Percentiles rank a stretch among this genome's conserved stretches.
Evolutionary conservation across 2,329 filamentous ascomycete genomes (phyloP).

Genomic region (Eutypella sp.): DNA sequence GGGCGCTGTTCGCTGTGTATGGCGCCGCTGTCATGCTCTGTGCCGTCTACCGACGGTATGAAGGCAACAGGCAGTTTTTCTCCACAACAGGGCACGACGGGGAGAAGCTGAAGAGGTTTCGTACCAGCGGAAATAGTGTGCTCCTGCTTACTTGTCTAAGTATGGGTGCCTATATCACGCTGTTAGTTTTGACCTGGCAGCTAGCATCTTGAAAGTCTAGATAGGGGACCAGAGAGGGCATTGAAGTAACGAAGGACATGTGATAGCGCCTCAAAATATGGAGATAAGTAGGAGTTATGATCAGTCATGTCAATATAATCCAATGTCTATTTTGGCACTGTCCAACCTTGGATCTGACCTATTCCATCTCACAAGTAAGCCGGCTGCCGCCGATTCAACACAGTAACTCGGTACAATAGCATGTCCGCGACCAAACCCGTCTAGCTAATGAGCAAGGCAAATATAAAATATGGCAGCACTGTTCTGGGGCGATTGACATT

Average conservation of each 20-base stretch:
- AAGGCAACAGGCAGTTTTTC: conserved; percentile 95
- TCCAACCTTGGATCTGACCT: not conserved
- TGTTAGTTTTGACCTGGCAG: conserved; percentile 52
- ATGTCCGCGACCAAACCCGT: too few relatives aligned
- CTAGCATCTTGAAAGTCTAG: conserved; percentile 28
- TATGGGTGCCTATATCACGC: conserved; percentile 50
- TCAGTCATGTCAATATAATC: not conserved
- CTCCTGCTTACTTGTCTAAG: conserved; percentile 52
- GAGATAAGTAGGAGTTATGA: not conserved
- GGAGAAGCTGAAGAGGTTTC: conserved; percentile 49
- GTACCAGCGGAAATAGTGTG: conserved; percentile 60
- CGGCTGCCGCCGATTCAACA: not conserved
- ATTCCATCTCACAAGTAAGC: not conserved
- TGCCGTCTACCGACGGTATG: conserved; percentile 78
- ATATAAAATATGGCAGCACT: too few relatives aligned
- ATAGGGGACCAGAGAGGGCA: not conserved
- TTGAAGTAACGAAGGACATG: not conserved
- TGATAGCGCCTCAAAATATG: too few relatives aligned
- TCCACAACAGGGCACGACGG: conserved; percentile 43
- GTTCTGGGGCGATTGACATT: too few relatives aligned
- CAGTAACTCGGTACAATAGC: not conserved
- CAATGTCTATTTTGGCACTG: not conserved
- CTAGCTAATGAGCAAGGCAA: too few relatives aligned
- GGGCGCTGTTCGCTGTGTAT: conserved; percentile 92
- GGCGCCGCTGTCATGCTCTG: conserved; percentile 79